Conservation (phyloP, 225 moss, liverwort and hornwort genomes). For the Polytrichum formosum region DNA sequence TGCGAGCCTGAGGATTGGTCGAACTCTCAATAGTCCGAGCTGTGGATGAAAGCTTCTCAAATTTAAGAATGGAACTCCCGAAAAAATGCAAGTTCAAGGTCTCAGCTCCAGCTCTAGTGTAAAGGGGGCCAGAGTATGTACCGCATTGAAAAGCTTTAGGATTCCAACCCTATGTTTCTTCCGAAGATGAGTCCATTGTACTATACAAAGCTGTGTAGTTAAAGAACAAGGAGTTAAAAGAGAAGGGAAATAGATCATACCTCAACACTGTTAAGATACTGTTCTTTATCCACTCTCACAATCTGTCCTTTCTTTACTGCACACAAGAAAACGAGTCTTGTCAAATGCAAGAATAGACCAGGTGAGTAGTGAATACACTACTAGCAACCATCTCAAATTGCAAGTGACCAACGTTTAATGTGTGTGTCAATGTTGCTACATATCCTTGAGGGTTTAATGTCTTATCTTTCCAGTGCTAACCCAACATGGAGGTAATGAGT, state of each 20-base stretch:
- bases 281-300: conserved; percentile 91
- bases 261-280: conserved; percentile 87
- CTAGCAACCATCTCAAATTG: neutral
- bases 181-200: too few relatives aligned
- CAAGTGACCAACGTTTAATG: neutral
- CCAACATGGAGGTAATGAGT: neutral
- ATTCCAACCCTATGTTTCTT: too few relatives aligned
- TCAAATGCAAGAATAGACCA: neutral
- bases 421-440: too few relatives aligned
- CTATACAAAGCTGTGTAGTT: neutral
- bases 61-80: too few relatives aligned
- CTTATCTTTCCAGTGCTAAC: neutral
- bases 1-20: too few relatives aligned
- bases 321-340: conserved; percentile 7
- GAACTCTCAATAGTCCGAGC: too few relatives aligned
- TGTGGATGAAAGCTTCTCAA: too few relatives aligned
- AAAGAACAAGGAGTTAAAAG: neutral
- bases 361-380: neutral
- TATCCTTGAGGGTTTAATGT: neutral
- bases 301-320: conserved; percentile 96
- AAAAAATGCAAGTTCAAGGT: too few relatives aligned
- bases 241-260: conserved; percentile 30
- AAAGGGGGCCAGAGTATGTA: too few relatives aligned
- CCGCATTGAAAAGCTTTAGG: too few relatives aligned
- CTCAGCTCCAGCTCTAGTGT: too few relatives aligned